Evolutionary conservation across 106 monocot species (phyloP), one percentile per base, ranked within the genome.

Genomic region (Dendrobium huoshanense): DNA sequence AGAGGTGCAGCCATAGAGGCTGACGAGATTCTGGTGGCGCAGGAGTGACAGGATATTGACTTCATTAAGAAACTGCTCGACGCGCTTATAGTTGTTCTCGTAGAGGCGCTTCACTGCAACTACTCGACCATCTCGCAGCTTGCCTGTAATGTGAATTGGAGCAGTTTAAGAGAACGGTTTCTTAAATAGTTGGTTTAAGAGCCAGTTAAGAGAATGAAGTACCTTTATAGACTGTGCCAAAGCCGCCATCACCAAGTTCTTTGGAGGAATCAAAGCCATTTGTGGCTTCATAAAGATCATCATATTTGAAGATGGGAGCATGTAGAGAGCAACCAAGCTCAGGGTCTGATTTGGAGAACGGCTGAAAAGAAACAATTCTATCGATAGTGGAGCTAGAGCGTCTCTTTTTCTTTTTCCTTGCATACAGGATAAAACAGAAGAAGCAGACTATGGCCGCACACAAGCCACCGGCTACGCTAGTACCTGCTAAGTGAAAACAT

Each of bases 21-120:
- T 77, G n/a, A 82, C 82, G 0, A 82, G 82, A 68, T 82, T 67
- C 29, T 49, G 82, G 75, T 82, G 82, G 68, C 82, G 82, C 37
- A 82, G 82, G 51, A 37, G 68, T 7, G 82, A 82, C 13, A 82
- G 82, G 82, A 82, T 82, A 10, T 68, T 77, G 18, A 82, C 51
- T 29, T 82, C 82, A 41, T 82, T 82, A 29, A 82, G 77, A 43
- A 82, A 82, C 64, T 82, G 82, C 65, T 82, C 77, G 2, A 82
- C 44, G 0, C 77, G 82, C 51, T 31, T 41, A 33, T 68, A 77
- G 77, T 82, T 82, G 77, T 70, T 47, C 68, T 82, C 51, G 15
- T 77, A 82, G 1, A 85, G 78, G 18, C 85, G 85, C 58, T 85
- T 85, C 1, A 85, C 78, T 18, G 85, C 85, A 19, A 85, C 85